A percentile compares a stretch with the other conserved stretches of the same genome.
phyloP scores from a whole-genome alignment of 805 yeast genomes.

The Candida loeiensis region DNA sequence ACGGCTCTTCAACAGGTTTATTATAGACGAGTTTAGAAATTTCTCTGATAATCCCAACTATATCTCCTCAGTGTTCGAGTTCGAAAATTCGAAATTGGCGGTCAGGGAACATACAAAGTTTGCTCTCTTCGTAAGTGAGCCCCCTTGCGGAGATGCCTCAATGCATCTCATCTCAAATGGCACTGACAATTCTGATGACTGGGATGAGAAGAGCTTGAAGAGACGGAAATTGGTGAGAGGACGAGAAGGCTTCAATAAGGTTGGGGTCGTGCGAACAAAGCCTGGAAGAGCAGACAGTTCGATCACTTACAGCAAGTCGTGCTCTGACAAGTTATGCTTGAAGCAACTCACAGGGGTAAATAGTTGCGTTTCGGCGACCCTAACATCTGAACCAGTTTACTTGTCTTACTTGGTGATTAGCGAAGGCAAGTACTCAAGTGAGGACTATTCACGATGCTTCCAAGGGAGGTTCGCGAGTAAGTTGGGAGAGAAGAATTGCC shows the following conservation, averaged over 20 bases:
- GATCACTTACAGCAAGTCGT: constrained; percentile 72
- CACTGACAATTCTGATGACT: no score
- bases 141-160: constrained; percentile 91
- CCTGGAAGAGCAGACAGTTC: constrained; percentile 87
- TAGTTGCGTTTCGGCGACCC: constrained; percentile 40
- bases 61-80: background rate
- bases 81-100: constrained; percentile 16
- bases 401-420: constrained; percentile 53
- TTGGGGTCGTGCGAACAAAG: constrained; percentile 80
- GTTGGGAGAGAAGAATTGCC: constrained; percentile 14
- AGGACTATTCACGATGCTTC: constrained; percentile 44
- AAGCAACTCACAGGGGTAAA: constrained; percentile 57
- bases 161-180: constrained; percentile 43
- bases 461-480: constrained; percentile 11
- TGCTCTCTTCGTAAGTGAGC: constrained; percentile 64
- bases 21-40: constrained; percentile 44
- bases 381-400: constrained; percentile 33
- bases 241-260: constrained; percentile 48
- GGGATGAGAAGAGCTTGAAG: constrained; percentile 12
- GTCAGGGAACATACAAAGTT: constrained; percentile 41
- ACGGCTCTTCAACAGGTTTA: constrained; percentile 61
- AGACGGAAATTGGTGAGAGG: constrained; percentile 47
- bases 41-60: background rate
- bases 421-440: constrained; percentile 18
- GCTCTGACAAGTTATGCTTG: constrained; percentile 77